Evolutionary conservation across 2,329 filamentous ascomycete species (phyloP), one percentile per base, ranked within the genome.

Genomic region (Lecanosticta acicola): DNA sequence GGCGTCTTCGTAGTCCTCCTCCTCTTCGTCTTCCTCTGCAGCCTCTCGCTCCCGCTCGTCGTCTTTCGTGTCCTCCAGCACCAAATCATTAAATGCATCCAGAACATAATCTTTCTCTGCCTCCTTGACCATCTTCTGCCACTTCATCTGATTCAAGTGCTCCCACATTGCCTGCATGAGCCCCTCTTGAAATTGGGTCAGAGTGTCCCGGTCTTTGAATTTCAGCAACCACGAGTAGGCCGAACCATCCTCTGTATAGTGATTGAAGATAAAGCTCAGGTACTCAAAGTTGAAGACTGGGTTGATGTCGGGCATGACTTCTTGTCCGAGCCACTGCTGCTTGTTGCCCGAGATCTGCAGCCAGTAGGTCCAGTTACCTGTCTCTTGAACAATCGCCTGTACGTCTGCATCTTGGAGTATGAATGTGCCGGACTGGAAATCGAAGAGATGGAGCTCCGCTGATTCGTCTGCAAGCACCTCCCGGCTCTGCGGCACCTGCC

Each of bases 251-350:
- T 83, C 78, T 11, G 85, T 79, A 65, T 95, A 97, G 65, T 96
- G 89, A 62, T 98, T 98, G 77, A 98, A 98, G 61, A 98, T 96
- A 66, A 97, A 97, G 0, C 91, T 97, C n/a, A 95, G 76, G 60
- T 91, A 97, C 66, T 98, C 93, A 56, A 96, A 97, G 70, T 97
- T 97, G 74, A 97, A 98, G 16, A 98, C 90, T 0, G 93, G 93
- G 59, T 97, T 97, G 67, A 97, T 88, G 58, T 98, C 93, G 4
- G 87, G 84, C 21, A 89, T 75, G 21, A 98, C 81, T 2, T 84
- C 78, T 54, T 94, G 87, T 17, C 89, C 89, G 2, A 98, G 74
- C 87, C 89, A 96, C 43, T 90, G 82, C 60, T 81, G 83, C 26
- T 87, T 80, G 32, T 79, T 75, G 51, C 84, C 83, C 34, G 80